These are phyloP conservation scores for Megacollybia marginata DNA, from an alignment of 768 basidiomycete species.

Conservation along the genomic window DNA sequence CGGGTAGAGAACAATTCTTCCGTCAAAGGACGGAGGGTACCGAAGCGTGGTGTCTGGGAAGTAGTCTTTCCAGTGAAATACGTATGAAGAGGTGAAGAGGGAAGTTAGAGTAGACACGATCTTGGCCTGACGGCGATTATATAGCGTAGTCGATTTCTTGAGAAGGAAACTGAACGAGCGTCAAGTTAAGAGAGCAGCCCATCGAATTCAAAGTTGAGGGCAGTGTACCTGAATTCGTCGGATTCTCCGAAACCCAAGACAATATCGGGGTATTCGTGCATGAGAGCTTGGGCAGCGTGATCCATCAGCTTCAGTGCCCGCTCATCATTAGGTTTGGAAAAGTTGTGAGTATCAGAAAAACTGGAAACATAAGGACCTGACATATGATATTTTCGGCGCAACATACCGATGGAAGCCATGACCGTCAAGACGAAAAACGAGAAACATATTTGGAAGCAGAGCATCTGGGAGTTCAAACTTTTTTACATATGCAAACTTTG, in stretches of 20 bases:
- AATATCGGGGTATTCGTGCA: slow-evolving; percentile 80
- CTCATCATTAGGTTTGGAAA: slow-evolving; percentile 87
- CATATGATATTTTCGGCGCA: neutral
- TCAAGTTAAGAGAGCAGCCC: neutral
- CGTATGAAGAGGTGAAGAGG: slow-evolving; percentile 85
- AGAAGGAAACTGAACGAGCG: slow-evolving; percentile 69
- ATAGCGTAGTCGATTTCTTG: slow-evolving; percentile 63
- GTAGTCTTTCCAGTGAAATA: slow-evolving; percentile 77
- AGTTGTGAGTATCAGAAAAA: slow-evolving; percentile 77
- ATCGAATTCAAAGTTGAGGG: neutral
- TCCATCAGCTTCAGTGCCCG: slow-evolving; percentile 91
- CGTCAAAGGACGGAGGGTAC: slow-evolving; percentile 92
- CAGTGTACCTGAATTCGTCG: slow-evolving; percentile 83
- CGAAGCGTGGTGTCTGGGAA: slow-evolving; percentile 65
- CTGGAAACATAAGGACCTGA: slow-evolving; percentile 28
- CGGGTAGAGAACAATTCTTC: slow-evolving; percentile 80
- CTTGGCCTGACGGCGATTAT: slow-evolving; percentile 83
- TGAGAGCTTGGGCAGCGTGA: slow-evolving; percentile 70
- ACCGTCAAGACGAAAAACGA: slow-evolving; percentile 86
- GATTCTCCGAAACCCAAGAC: slow-evolving; percentile 91
- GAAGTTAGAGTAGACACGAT: slow-evolving; percentile 80
- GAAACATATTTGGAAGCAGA: slow-evolving; percentile 74
- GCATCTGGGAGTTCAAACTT: slow-evolving; percentile 85
- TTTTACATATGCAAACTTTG: slow-evolving; percentile 88
- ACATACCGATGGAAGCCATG: slow-evolving; percentile 85